Conservation (phyloP, 2,329 filamentous ascomycete genomes). For the Rasamsonia emersonii region DNA sequence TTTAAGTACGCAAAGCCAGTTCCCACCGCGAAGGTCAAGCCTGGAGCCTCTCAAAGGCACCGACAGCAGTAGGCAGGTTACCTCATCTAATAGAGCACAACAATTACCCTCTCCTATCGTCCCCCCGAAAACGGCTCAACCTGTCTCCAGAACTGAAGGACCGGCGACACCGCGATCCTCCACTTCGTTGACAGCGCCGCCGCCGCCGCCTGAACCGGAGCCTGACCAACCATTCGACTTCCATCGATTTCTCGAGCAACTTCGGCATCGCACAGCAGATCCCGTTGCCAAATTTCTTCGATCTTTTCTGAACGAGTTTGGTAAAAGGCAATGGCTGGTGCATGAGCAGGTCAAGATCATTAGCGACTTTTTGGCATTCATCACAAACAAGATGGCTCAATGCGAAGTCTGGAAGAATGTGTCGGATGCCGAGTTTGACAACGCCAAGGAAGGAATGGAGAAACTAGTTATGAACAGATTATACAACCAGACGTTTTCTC, state of each 20-base stretch:
- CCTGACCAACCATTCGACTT: constrained; percentile 90
- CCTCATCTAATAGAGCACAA: constrained; percentile 12
- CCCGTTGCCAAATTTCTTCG: constrained; percentile 92
- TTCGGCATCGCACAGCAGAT: constrained; percentile 94
- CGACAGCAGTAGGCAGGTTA: constrained; percentile 22
- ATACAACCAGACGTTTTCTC: constrained; percentile 93
- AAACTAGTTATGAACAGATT: constrained; percentile 98
- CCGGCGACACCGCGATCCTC: constrained; percentile 24
- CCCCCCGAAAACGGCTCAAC: constrained; percentile 18
- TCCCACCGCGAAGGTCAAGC: constrained; percentile 79
- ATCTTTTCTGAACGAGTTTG: constrained; percentile 90
- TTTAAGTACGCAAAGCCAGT: constrained; percentile 56
- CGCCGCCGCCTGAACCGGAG: constrained; percentile 69
- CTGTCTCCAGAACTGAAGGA: constrained; percentile 18
- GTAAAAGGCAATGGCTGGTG: constrained; percentile 98
- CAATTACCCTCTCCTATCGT: constrained; percentile 14
- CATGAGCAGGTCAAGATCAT: constrained; percentile 99
- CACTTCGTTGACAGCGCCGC: constrained; percentile 29
- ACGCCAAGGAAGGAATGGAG: constrained; percentile 97
- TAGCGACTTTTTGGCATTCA: constrained; percentile 90
- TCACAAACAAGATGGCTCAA: constrained; percentile 94
- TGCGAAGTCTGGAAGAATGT: constrained; percentile 96
- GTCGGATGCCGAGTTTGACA: constrained; percentile 95
- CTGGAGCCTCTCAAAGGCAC: constrained; percentile 58
- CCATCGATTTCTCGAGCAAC: constrained; percentile 89